phyloP scores from a whole-genome alignment of 108 stramenopile species.

The Nitzschia sp. region DNA sequence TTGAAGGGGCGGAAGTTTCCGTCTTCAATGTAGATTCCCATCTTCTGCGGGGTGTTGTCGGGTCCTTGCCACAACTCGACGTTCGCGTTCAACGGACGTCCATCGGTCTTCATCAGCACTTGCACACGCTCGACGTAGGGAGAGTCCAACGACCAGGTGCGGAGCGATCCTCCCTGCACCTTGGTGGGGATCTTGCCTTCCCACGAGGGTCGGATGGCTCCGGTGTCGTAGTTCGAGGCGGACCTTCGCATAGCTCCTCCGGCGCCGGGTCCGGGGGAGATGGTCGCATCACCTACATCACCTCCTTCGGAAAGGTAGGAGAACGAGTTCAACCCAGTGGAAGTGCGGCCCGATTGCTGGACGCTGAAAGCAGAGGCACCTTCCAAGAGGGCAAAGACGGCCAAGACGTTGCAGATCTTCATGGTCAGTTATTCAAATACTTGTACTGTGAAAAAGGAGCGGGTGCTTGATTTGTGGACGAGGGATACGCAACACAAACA shows the following conservation, averaged over 20 bases:
- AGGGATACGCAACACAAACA: no score
- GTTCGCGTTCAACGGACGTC: slow-evolving; percentile 77
- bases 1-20: slow-evolving; percentile 74
- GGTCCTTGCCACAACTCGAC: slow-evolving; percentile 79
- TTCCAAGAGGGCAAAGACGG: slow-evolving; percentile 7
- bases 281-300: neutral
- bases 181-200: slow-evolving; percentile 9
- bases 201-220: slow-evolving; percentile 3
- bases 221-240: neutral
- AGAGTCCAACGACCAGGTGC: slow-evolving; percentile 67
- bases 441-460: no score
- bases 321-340: slow-evolving; percentile 7
- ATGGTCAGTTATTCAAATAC: neutral
- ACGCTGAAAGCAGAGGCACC: slow-evolving; percentile 5
- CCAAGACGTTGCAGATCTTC: neutral
- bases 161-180: slow-evolving; percentile 74
- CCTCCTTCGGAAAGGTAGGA: neutral
- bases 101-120: slow-evolving; percentile 69
- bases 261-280: slow-evolving; percentile 4
- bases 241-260: slow-evolving; percentile 1
- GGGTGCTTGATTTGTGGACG: no score
- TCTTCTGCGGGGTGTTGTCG: slow-evolving; percentile 80
- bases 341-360: neutral
- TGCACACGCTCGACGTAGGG: slow-evolving; percentile 59
- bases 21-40: slow-evolving; percentile 82